Evolutionary conservation across 2,329 filamentous ascomycete genomes (phyloP).

Genomic region (Phymatotrichopsis omnivora): DNA sequence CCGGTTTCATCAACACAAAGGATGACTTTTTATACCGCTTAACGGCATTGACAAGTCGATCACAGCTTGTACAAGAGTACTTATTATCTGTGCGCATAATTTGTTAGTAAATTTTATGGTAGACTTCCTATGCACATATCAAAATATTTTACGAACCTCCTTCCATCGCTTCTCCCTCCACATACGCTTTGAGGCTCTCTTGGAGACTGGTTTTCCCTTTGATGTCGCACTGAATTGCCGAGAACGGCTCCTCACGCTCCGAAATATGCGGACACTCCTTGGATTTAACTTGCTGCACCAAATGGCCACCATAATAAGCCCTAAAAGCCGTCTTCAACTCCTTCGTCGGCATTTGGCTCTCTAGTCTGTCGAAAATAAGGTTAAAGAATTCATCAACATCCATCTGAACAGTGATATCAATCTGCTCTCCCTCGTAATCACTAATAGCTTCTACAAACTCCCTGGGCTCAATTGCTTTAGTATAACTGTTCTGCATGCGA

Average conservation of each 20-base stretch:
- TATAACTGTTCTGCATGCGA: slow-evolving; percentile 72
- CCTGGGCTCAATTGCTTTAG: slow-evolving; percentile 61
- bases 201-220: slow-evolving; percentile 76
- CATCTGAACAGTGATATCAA: slow-evolving; percentile 88
- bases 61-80: slow-evolving; percentile 90
- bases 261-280: slow-evolving; percentile 92
- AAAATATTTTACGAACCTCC: slow-evolving; percentile 45
- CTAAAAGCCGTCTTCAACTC: slow-evolving; percentile 64
- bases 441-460: slow-evolving; percentile 64
- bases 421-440: slow-evolving; percentile 69
- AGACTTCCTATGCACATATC: background rate
- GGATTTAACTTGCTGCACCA: slow-evolving; percentile 91
- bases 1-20: slow-evolving; percentile 1
- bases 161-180: slow-evolving; percentile 92
- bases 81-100: slow-evolving; percentile 65
- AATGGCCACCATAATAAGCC: slow-evolving; percentile 79
- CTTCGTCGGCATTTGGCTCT: slow-evolving; percentile 60
- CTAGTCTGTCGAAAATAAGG: slow-evolving; percentile 81
- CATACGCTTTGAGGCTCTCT: slow-evolving; percentile 88
- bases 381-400: slow-evolving; percentile 98
- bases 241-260: slow-evolving; percentile 79
- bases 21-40: slow-evolving; percentile 51
- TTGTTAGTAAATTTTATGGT: slow-evolving; percentile 28
- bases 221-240: slow-evolving; percentile 90
- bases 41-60: slow-evolving; percentile 81